These are phyloP conservation scores for Cyberlindnera mrakii DNA, from an alignment of 805 yeast species.

Conservation along the genomic window DNA sequence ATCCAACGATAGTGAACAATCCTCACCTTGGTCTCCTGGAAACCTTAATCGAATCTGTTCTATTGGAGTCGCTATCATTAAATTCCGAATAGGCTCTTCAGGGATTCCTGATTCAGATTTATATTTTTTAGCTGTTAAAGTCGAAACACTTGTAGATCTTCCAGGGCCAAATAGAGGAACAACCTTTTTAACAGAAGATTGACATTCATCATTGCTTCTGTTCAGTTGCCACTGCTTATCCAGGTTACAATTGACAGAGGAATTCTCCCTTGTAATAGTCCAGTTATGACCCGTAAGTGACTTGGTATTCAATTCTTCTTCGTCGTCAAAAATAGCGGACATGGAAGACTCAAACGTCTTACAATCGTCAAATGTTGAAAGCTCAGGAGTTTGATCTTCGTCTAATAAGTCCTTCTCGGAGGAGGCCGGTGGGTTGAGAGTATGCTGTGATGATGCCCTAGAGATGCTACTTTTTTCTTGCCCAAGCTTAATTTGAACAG, in stretches of 20 bases:
- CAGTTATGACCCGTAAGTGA: conserved; percentile 7
- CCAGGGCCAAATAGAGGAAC: neutral
- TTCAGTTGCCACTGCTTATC: conserved; percentile 5
- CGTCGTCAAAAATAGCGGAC: conserved; percentile 21
- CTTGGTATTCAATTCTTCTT: conserved; percentile 4
- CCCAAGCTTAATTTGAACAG: neutral
- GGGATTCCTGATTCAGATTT: neutral
- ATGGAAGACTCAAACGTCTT: conserved; percentile 20
- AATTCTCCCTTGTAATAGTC: conserved; percentile 18
- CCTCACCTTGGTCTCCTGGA: neutral
- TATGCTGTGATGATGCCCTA: no score
- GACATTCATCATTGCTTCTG: neutral
- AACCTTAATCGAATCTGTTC: neutral
- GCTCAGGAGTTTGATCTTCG: conserved; percentile 9
- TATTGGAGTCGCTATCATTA: neutral
- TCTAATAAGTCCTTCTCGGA: neutral
- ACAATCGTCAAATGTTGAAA: conserved; percentile 11
- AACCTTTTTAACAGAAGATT: neutral
- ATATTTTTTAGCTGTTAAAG: neutral
- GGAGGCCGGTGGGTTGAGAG: neutral
- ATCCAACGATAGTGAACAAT: conserved; percentile 13
- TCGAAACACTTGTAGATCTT: neutral
- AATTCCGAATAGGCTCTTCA: no score
- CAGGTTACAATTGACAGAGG: conserved; percentile 14
- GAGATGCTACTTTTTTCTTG: no score